Base-by-base conservation (phyloP, 2,329 filamentous ascomycete genomes). In the Ceratocystis smalleyi region DNA sequence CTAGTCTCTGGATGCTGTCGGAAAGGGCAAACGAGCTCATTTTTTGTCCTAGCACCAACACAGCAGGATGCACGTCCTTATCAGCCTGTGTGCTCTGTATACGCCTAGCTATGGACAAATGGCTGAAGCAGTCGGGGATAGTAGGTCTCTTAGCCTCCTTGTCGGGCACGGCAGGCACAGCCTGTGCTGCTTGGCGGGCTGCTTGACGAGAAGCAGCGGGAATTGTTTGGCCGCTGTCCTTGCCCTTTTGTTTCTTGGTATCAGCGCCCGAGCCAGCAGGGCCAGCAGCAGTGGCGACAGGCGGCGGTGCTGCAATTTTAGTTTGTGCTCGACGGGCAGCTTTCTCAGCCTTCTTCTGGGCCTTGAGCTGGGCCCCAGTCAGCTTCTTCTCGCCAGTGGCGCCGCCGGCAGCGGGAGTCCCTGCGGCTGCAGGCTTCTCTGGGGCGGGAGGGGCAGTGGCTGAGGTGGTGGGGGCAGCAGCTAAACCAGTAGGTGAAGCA, bases 331-430 rank as follows among this genome's bases (percentile, higher is more conserved):
- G 82, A 67, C 89, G 81, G 59, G 91, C 91, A 62, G 88, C 87
- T 77, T 96, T 97, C 73, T 96, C 92, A 40, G 89, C 91, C 74
- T 96, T 92, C 67, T 87, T 87, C 73, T 84, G 85, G 71, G 91
- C 92, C 76, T 97, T 97, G 71, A 95, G 73, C 74, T 95, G 88
- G 22, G 89, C 90, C 43, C 81, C 81, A 1, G 87, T 84, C 40
- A 88, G 77, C 73, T 89, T 88, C 70, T 77, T 77, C 65, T 77
- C 76, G 64, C 71, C 72, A 12, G 64, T 35, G 32, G 63, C 51
- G 2, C 43, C 51, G 2, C 43, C 27, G 40, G 65, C 22, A 27
- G 65, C 22, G 27, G 62, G 19, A 22, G 59, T 43, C 8, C 62
- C 15, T 27, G 51, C 27, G 43, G 66, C 10, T 8, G 30, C 51